Base-by-base conservation (phyloP, 164 flowering plant genomes). In the Vitis cinerea region DNA sequence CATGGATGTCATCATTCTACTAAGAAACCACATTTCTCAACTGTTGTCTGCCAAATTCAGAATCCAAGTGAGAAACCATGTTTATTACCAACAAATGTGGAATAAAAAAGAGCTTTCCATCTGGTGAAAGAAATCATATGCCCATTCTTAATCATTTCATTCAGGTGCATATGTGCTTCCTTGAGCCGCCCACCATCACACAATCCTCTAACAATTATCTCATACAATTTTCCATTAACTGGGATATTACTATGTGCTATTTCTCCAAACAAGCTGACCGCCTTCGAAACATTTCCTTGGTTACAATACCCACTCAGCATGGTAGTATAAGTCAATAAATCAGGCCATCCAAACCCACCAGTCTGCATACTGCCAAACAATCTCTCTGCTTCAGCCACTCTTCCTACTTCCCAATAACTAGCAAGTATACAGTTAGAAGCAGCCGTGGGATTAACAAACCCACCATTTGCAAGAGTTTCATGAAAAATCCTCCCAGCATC, bases 91-190 rank as follows among this genome's bases (percentile, higher is more conserved):
- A 37, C 44, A 37, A 37, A 37, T 37, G 44, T 37, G 44, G 73
- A 65, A 49, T 65, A 44, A 68, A 76, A 70, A 52, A 79, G 14
- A 13, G 44, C 23, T 57, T 64, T 72, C 83, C 84, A 83, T 59
- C 63, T 73, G 9, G 23, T 30, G 63, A 73, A 72, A 12, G 81
- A 83, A 56, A 71, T 72, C 68, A 79, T 16, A 65, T 66, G 65
- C 10, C 78, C 81, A 75, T 57, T 65, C 71, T 78, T 78, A 50
- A 77, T 68, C 84, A 79, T 81, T 48, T 66, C 59, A 65, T 79
- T 79, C 47, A 81, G 50, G 61, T 64, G 74, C 51, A 29, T 69
- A 58, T 72, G 73, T 14, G 81, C 84, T 72, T 77, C 81, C 53
- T 69, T 64, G 44, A 63, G 10, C 59, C 64, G 57, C 19, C 78